Evolutionary conservation across 2,329 filamentous ascomycete genomes (phyloP), one percentile per base, ranked within the genome.

Genomic region (Westerdykella sp.): DNA sequence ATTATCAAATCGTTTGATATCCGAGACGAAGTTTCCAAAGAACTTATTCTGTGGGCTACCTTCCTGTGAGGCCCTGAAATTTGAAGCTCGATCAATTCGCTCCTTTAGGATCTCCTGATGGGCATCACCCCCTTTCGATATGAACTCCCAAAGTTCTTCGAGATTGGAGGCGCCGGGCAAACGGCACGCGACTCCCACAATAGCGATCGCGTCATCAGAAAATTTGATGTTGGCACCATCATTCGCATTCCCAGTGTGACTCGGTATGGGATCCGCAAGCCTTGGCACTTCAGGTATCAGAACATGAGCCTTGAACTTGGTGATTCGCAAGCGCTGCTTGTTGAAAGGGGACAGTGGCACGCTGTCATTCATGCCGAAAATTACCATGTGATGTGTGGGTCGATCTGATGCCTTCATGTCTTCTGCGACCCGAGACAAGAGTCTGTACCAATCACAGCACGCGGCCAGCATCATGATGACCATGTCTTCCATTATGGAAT

Each of bases 1-100:
- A 25, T 65, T 59, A 34, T 71, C 66, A 30, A 72, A 50, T 12
- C 54, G 51, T 12, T 49, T 44, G 0, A 48, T 55, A 37, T 70
- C 63, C 28, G 46, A 32, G 14, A 57, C 35, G 38, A 56, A 55
- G 40, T 57, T 54, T n/a, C 51, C 53, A 22, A 41, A 50, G 23
- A 40, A 48, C 18, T 48, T 50, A 43, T 39, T n/a, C 43, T 30
- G 40, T 22, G 38, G 34, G 37, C 49, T 13, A 15, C 40, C 34
- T 6, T 45, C 41, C 6, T 37, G 43, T n/a, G 25, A 49, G 34
- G 40, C 32, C 23, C 40, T 34, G 30, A 43, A 46, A 7, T 7
- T 15, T 2, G 40, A 25, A 40, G 43, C 40, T n/a, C 43, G 45
- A 28, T 15, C 30, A 25, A 21, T 42, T 37, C 31, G 49, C 35